Conservation (phyloP, 1,284 basidiomycete species). For the Microbotryum intermedium region DNA sequence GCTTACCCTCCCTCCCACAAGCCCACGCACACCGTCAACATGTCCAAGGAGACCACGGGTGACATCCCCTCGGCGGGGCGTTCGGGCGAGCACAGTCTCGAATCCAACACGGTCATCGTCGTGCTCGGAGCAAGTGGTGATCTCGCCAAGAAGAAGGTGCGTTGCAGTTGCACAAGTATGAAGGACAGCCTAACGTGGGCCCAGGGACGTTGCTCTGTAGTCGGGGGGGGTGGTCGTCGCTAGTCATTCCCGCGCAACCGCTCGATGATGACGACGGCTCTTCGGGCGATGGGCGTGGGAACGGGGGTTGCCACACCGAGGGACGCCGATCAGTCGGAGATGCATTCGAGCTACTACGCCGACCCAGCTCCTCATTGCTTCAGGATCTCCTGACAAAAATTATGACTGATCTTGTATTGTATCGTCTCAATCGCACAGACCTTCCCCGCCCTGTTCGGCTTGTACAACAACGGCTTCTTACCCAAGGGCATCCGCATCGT, state of each 20-base stretch:
- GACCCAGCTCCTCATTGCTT: not conserved
- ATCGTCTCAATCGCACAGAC: slow-evolving; percentile 50
- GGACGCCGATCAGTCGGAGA: not conserved
- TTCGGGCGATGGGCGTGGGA: too few species aligned
- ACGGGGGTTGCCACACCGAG: too few species aligned
- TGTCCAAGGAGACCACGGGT: slow-evolving; percentile 9
- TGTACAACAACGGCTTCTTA: slow-evolving; percentile 70
- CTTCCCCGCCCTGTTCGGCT: slow-evolving; percentile 82
- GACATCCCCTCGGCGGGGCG: slow-evolving; percentile 14
- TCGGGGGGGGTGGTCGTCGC: not conserved
- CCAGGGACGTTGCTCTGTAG: not conserved
- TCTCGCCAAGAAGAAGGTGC: slow-evolving; percentile 96
- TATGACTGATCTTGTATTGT: not conserved
- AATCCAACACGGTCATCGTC: slow-evolving; percentile 77
- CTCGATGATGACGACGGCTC: too few species aligned
- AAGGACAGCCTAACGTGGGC: slow-evolving; percentile 1
- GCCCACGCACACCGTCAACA: not conserved
- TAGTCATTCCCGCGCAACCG: not conserved
- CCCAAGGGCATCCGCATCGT: slow-evolving; percentile 78
- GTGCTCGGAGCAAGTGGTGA: slow-evolving; percentile 96
- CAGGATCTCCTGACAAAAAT: not conserved
- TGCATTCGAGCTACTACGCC: slow-evolving; percentile 5
- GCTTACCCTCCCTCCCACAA: not conserved
- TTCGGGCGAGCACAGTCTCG: slow-evolving; percentile 44
- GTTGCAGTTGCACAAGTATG: slow-evolving; percentile 14